Conservation (phyloP, 1,284 basidiomycete species). For the Meira miltonrushii region DNA sequence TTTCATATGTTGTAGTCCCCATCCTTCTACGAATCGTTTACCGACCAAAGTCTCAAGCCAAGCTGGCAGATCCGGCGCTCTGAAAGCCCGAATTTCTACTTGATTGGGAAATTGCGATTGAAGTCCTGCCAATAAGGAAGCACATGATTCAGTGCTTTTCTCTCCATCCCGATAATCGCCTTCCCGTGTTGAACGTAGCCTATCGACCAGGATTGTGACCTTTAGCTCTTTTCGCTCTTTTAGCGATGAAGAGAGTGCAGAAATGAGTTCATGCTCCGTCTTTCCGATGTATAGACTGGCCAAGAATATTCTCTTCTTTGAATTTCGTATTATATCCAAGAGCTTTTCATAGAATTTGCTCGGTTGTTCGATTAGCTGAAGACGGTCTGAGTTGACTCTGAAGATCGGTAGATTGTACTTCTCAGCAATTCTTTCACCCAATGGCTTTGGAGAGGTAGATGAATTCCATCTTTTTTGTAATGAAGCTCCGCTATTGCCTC, state of each 20-base stretch:
- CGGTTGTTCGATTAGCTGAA: slow-evolving; percentile 3
- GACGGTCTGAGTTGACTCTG: background rate
- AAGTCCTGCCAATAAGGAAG: slow-evolving; percentile 47
- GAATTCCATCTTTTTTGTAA: too few relatives aligned
- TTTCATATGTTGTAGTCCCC: slow-evolving; percentile 97
- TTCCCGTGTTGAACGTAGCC: slow-evolving; percentile 84
- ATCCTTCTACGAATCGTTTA: slow-evolving; percentile 91
- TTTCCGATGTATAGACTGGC: slow-evolving; percentile 49
- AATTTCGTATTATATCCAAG: background rate
- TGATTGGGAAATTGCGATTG: slow-evolving; percentile 60
- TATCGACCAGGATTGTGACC: slow-evolving; percentile 74
- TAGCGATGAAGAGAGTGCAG: slow-evolving; percentile 23
- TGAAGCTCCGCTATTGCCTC: too few relatives aligned
- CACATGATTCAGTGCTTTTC: slow-evolving; percentile 57
- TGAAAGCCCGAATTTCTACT: slow-evolving; percentile 69
- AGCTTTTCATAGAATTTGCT: slow-evolving; percentile 11
- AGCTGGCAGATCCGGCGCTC: slow-evolving; percentile 72
- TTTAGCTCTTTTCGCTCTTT: slow-evolving; percentile 61
- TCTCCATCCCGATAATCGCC: slow-evolving; percentile 32
- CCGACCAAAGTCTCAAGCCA: slow-evolving; percentile 73
- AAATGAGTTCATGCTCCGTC: slow-evolving; percentile 43
- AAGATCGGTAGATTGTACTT: slow-evolving; percentile 5
- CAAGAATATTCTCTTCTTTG: slow-evolving; percentile 8
- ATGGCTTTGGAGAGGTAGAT: background rate
- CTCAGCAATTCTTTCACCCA: background rate